These are phyloP conservation scores for Penicillium sp. DNA, from an alignment of 2,329 filamentous ascomycete species.

Conservation along the genomic window DNA sequence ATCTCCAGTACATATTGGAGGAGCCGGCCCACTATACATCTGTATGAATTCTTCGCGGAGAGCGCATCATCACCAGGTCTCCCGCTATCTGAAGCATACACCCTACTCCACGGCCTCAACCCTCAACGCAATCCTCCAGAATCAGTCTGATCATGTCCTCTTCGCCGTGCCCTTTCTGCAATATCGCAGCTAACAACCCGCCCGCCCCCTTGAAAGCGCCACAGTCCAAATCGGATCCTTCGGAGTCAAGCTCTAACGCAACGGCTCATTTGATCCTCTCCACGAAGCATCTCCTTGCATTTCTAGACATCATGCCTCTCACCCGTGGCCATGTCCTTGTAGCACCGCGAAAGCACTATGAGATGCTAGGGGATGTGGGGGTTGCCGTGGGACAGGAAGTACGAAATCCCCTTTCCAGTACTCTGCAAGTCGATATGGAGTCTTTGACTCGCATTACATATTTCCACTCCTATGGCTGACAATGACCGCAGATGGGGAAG, in stretches of 20 bases:
- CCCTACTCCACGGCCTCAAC: not conserved
- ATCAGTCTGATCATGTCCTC: slow-evolving; percentile 12
- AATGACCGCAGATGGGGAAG: slow-evolving; percentile 40
- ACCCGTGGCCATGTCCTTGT: slow-evolving; percentile 79
- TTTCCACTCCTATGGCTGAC: not conserved
- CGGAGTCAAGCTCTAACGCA: slow-evolving; percentile 12
- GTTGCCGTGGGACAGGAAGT: slow-evolving; percentile 64
- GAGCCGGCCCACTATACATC: too few relatives aligned
- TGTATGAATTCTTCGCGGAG: too few relatives aligned
- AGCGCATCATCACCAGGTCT: too few relatives aligned
- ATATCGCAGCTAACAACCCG: slow-evolving; percentile 53
- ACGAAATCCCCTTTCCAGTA: slow-evolving; percentile 37
- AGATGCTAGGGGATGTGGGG: slow-evolving; percentile 71
- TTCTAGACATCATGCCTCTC: slow-evolving; percentile 90
- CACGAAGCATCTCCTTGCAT: slow-evolving; percentile 74
- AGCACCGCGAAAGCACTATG: slow-evolving; percentile 71
- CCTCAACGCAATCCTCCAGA: not conserved
- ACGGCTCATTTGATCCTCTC: slow-evolving; percentile 65
- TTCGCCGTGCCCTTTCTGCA: slow-evolving; percentile 56
- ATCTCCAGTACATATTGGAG: too few relatives aligned
- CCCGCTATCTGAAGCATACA: too few relatives aligned
- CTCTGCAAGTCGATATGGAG: not conserved
- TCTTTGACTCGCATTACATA: not conserved
- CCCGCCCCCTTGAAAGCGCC: slow-evolving; percentile 29
- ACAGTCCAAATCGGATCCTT: slow-evolving; percentile 23